A percentile compares a stretch with the other conserved stretches of the same genome.
Evolutionary conservation across 179 eudicot genomes (phyloP).

Genomic region (Beta corolliflora): DNA sequence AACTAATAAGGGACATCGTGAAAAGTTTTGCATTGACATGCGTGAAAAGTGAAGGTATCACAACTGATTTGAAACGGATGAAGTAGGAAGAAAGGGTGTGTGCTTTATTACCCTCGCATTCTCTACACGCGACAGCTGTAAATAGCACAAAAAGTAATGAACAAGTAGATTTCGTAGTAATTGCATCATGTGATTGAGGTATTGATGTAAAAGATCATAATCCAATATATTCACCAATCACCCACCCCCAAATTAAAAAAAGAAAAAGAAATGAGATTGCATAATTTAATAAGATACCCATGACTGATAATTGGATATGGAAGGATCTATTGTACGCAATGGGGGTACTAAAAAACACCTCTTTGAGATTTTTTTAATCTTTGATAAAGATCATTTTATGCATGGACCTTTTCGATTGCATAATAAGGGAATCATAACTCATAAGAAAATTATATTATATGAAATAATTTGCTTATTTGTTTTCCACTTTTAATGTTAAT

Average conservation of each 20-base stretch:
- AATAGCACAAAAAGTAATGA: background rate
- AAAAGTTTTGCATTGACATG: too few relatives aligned
- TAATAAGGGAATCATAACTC: background rate
- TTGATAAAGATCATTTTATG: background rate
- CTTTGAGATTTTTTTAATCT: background rate
- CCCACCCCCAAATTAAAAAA: too few relatives aligned
- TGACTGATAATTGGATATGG: constrained; percentile 15
- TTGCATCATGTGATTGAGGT: constrained; percentile 4
- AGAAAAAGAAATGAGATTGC: background rate
- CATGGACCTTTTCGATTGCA: background rate
- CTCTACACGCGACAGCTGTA: background rate
- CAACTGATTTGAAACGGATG: too few relatives aligned
- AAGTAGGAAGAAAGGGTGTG: too few relatives aligned
- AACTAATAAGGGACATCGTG: too few relatives aligned
- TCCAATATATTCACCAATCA: background rate
- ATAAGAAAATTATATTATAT: too few relatives aligned
- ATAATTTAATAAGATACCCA: constrained; percentile 12
- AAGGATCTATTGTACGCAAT: constrained; percentile 1
- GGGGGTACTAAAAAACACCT: background rate
- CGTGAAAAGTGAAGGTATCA: too few relatives aligned
- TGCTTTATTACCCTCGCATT: too few relatives aligned
- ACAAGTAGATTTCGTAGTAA: background rate
- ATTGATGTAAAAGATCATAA: background rate
- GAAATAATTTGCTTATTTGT: too few relatives aligned
- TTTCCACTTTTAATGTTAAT: too few relatives aligned